Base-by-base conservation (phyloP, 768 basidiomycete species). In the Tubosaeta sp. region DNA sequence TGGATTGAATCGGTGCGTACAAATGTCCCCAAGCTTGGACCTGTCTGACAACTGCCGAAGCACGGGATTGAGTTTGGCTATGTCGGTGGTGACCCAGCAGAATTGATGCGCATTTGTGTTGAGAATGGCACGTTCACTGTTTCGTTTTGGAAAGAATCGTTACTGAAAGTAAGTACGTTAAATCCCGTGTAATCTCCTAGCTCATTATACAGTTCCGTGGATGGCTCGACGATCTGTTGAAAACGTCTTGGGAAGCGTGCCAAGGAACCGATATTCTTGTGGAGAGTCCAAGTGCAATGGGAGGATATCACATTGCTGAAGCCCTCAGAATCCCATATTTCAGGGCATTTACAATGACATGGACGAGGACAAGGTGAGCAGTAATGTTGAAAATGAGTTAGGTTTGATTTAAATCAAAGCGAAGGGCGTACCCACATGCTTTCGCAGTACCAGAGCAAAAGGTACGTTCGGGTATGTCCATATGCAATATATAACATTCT, bases 81-180 rank as follows among this genome's bases (percentile, higher is more conserved):
- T 57, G 94, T 98, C 38, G 95, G 96, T 11, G 95, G 95, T 24
- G 96, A 98, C 69, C 95, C 95, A 10, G 94, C 96, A 1, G 95
- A 98, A 68, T 73, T 99, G 36, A 94, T 98, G 94, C 81, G 90
- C 46, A 92, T 99, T 56, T 98, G 94, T 67, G 87, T 98, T 30
- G 95, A 97, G 70, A 97, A 99, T 69, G 96, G 96, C 54, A 96
- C 87, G 51, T 99, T 97, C 64, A 96, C 95, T 0, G 87, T 98
- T 32, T 83, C 93, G 0, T 98, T 98, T 71, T 71, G 97, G 67
- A 94, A 87, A 67, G 96, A 99, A 65, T 87, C 84, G 11, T 66
- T 98, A 32, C 75, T 81, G 54, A 96, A 93, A 81, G 93, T 90
- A 52, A 35, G 63, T n/a, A 24, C 29, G 30, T 24, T 27, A 45